Conservation (phyloP, 2,329 filamentous ascomycete genomes). For the Xylaria polymorpha region DNA sequence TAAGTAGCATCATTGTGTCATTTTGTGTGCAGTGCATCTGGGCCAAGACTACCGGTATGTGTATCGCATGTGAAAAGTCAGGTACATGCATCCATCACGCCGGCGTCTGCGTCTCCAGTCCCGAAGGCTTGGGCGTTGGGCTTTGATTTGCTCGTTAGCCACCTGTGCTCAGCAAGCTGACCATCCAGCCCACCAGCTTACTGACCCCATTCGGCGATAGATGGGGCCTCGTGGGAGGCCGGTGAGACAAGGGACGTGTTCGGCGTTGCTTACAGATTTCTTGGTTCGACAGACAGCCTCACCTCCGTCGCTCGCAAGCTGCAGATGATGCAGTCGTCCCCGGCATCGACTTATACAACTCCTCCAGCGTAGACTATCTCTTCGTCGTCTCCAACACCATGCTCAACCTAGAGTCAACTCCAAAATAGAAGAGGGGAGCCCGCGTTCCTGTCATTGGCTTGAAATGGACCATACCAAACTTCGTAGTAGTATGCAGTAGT, state of each 20-base stretch:
- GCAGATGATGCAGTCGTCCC: neutral
- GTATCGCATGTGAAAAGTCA: conserved; percentile 19
- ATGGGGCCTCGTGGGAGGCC: conserved; percentile 16
- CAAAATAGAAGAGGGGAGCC: neutral
- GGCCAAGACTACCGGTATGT: conserved; percentile 25
- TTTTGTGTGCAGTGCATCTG: conserved; percentile 20
- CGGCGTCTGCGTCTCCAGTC: conserved; percentile 37
- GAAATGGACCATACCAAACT: neutral
- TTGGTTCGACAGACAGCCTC: conserved; percentile 13
- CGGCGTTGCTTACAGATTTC: conserved; percentile 13
- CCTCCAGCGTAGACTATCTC: neutral
- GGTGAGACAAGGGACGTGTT: conserved; percentile 19
- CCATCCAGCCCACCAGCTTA: conserved; percentile 23
- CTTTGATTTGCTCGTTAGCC: conserved; percentile 35
- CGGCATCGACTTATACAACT: neutral
- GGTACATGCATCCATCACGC: conserved; percentile 31
- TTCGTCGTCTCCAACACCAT: neutral
- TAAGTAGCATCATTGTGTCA: conserved; percentile 26
- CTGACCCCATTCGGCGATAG: conserved; percentile 29
- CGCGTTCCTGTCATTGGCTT: neutral
- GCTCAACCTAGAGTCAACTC: neutral
- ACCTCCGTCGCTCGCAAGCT: neutral
- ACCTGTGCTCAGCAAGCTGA: conserved; percentile 31
- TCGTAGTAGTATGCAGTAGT: neutral
- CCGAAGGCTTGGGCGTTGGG: conserved; percentile 37